Base-by-base conservation (phyloP, 2,329 filamentous ascomycete genomes). In the Colletotrichum lini region DNA sequence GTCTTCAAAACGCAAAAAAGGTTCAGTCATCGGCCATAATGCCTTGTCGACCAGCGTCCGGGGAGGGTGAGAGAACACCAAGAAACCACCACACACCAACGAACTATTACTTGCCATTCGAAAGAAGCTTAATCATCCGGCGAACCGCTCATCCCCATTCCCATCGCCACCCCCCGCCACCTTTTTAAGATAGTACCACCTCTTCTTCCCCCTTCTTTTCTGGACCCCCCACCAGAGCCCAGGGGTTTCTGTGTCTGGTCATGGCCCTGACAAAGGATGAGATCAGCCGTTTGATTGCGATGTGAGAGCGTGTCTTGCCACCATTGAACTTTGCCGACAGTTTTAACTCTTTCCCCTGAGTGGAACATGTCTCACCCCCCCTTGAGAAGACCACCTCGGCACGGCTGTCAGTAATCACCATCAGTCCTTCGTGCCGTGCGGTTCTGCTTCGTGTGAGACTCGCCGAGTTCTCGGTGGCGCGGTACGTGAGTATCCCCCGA, bases 261-360 rank as follows among this genome's bases (percentile, higher is more conserved):
- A 23, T 9, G 30, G 44, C n/a, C 21, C 30, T 45, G 18, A 45
- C 30, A 49, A 12, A 23, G n/a, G 18, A 50, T 38, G 12, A 18
- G 59, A 52, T 61, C 59, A n/a, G 35, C 59, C 40, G 5, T 52
- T 10, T 23, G 21, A 61, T 61, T 52, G 59, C 15, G 30, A 35
- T 52, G n/a, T 15, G 16, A 18, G 23, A 52, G 15, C 8, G 13
- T 23, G 50, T 30, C n/a, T 52, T 38, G 18, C 42, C 35, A 61
- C 44, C 18, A 40, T 13, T n/a, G 45, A 50, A 52, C 59, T 26
- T 21, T 52, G 15, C 15, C 59, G 5, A 30, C 30, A 16, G 13
- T 40, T 50, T 16, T 42, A 18, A 4, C 9, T 12, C 26, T 16
- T 13, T 10, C 4, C 4, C 40, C 13, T 21, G 18, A 23, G 21